Conservation (phyloP, 2,329 filamentous ascomycete species). For the Dothideomycetes sp. region DNA sequence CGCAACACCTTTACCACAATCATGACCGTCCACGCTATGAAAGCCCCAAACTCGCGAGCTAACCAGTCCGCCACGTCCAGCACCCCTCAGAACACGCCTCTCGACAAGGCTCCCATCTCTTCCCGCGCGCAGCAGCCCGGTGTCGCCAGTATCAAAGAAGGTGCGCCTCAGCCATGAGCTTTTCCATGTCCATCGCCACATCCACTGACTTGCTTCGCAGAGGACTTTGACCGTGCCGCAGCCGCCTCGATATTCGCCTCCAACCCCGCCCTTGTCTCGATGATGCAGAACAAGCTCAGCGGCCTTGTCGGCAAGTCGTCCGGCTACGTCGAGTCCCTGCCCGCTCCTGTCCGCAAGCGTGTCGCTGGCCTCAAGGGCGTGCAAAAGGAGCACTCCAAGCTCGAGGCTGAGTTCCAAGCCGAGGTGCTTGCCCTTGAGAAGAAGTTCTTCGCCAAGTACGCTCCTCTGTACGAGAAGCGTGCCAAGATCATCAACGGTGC, state of each 20-base stretch:
- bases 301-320: slow-evolving; percentile 89
- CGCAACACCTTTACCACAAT: slow-evolving; percentile 12
- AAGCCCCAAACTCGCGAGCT: too few relatives aligned
- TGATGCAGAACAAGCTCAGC: slow-evolving; percentile 96
- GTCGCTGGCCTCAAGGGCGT: slow-evolving; percentile 94
- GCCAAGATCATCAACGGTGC: slow-evolving; percentile 83
- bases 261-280: slow-evolving; percentile 86
- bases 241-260: slow-evolving; percentile 90
- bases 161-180: slow-evolving; percentile 43
- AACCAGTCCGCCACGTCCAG: too few relatives aligned
- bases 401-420: slow-evolving; percentile 97
- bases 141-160: slow-evolving; percentile 93
- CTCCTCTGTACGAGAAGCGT: slow-evolving; percentile 91
- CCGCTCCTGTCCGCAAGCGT: slow-evolving; percentile 76
- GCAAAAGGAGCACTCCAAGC: slow-evolving; percentile 96
- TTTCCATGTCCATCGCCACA: slow-evolving; percentile 6
- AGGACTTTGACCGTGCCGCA: slow-evolving; percentile 78
- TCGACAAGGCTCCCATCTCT: slow-evolving; percentile 81
- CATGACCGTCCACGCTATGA: slow-evolving; percentile 12
- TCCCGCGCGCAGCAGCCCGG: slow-evolving; percentile 94
- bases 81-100: slow-evolving; percentile 96
- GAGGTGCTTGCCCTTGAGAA: slow-evolving; percentile 97
- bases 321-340: slow-evolving; percentile 94
- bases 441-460: slow-evolving; percentile 99
- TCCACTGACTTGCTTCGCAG: slow-evolving; percentile 36